These are phyloP conservation scores for Poa pratensis DNA, from an alignment of 176 grass and related monocot species.

Conservation along the genomic window DNA sequence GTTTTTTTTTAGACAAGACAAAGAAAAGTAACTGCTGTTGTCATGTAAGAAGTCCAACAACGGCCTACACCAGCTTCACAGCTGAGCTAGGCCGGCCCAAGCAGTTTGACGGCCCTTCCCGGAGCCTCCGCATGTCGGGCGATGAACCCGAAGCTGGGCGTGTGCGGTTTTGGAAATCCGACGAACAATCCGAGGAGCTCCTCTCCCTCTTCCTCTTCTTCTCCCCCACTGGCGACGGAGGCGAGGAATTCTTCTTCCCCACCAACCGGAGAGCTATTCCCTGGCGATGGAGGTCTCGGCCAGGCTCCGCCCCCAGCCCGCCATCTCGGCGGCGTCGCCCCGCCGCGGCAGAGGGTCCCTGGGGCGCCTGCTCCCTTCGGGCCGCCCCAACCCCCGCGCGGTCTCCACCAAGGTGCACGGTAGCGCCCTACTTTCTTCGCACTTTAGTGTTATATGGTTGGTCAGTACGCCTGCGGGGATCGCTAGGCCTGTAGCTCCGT, in stretches of 20 bases:
- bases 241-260: not conserved
- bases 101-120: not conserved
- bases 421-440: not conserved
- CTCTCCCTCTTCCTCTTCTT: not conserved
- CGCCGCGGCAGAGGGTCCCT: not conserved
- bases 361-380: not conserved
- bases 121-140: not conserved
- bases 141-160: constrained; percentile 43
- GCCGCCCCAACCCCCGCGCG: constrained; percentile 23
- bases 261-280: not conserved
- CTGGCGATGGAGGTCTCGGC: constrained; percentile 39
- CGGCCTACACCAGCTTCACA: not conserved
- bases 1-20: no score
- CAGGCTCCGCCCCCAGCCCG: constrained; percentile 18
- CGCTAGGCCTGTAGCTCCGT: not conserved
- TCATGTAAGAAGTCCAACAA: not conserved
- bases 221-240: constrained; percentile 17
- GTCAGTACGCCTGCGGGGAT: not conserved
- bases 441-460: no score
- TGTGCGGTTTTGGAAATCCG: constrained; percentile 36
- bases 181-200: constrained; percentile 1
- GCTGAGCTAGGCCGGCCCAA: not conserved
- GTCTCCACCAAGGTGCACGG: constrained; percentile 50
- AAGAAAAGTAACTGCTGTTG: no score
- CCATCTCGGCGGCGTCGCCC: not conserved